Evolutionary conservation across 768 basidiomycete species (phyloP), one percentile per base, ranked within the genome.

Genomic region (Pholiota microspora): DNA sequence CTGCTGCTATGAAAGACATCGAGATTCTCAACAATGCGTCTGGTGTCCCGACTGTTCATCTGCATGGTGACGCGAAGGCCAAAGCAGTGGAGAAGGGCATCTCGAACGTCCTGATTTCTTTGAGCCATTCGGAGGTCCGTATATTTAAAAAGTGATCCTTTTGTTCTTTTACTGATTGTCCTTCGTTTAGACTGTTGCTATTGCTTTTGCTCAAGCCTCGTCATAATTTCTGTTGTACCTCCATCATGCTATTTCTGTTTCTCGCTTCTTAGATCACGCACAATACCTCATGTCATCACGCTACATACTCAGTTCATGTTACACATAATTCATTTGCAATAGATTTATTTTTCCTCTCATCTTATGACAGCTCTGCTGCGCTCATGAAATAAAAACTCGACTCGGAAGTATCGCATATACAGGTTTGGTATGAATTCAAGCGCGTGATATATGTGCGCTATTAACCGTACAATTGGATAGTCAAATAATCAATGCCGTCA

Each of bases 1-100:
- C 83, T 5, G 95, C 97, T 15, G 78, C 88, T n/a, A 88, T 98
- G 88, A 91, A 91, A 72, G 95, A 98, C 60, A 98, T 99, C 56
- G 97, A 98, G 71, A 94, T 98, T 63, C 76, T 96, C 55, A 86
- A 89, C 44, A 81, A 87, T 64, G 76, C 77, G 38, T 76, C 79
- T n/a, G 95, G 95, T 23, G 89, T 77, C 18, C 96, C 96, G 1
- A 79, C 76, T 8, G 91, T 96, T 34, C 73, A 63, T 51, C 79
- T 95, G 18, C 84, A 89, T 62, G 92, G 91, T 5, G 89, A 94
- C 42, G 94, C 93, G 27, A 77, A 86, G 68, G 68, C 72, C 2
- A 85, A 86, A 52, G 95, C 94, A 34, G 73, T 79, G 8, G 76
- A 72, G 44, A 89, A 87, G 74, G 86, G 87, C 49, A 80, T 98